phyloP scores from a whole-genome alignment of 345 rosid genomes.

The Lumnitzera racemosa region DNA sequence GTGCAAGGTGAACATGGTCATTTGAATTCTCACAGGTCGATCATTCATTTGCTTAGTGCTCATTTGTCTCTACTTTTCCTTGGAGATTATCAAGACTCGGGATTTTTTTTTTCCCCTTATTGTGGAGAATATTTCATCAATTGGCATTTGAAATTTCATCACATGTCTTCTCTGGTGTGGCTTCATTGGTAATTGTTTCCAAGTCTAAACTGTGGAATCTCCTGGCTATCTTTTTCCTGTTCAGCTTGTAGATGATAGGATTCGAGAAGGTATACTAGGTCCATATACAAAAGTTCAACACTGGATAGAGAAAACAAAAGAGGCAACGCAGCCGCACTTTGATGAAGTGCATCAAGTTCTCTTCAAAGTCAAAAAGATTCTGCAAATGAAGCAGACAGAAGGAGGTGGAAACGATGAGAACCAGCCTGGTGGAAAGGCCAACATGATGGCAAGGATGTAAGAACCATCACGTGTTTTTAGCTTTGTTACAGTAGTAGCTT shows the following conservation, averaged over 20 bases:
- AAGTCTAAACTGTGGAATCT: not conserved
- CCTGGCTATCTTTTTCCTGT: not conserved
- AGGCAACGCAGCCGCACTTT: conserved; percentile 64
- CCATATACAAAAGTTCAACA: conserved; percentile 61
- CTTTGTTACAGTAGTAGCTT: too few species aligned
- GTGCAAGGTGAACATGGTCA: not conserved
- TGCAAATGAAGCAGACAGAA: conserved; percentile 20
- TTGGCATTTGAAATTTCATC: too few species aligned
- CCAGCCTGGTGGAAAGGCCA: too few species aligned
- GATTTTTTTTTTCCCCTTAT: too few species aligned
- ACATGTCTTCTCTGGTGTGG: not conserved
- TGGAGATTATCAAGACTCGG: too few species aligned
- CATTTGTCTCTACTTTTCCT: too few species aligned
- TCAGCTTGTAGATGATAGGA: conserved; percentile 70
- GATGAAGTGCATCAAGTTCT: conserved; percentile 59
- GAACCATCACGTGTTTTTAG: too few species aligned
- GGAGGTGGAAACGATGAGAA: not conserved
- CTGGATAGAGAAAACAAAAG: conserved; percentile 68
- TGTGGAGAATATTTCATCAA: too few species aligned
- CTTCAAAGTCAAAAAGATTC: conserved; percentile 30
- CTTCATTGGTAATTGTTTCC: not conserved
- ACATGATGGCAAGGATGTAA: not conserved
- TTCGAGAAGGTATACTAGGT: conserved; percentile 38
- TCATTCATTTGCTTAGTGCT: not conserved
- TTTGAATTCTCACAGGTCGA: not conserved